Evolutionary conservation across 1,284 basidiomycete genomes (phyloP), one percentile per base, ranked within the genome.

Genomic region (Coniferiporia sulphurascens): DNA sequence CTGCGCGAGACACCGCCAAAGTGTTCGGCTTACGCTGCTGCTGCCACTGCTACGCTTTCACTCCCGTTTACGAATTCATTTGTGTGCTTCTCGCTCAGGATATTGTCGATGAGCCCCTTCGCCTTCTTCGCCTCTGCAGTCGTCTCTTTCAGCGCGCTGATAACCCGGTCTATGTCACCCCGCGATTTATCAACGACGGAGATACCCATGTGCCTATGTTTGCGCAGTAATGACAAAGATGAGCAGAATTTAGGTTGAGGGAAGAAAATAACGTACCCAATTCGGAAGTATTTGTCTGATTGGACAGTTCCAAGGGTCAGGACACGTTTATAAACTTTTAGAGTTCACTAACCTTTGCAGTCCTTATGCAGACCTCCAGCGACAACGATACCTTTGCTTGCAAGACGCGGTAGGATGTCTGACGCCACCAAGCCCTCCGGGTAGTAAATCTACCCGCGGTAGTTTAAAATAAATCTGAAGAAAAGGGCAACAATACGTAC

Each of bases 331-430:
- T 70, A 60, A 5, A 5, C 5, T 55, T 27, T 19, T 59, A 41
- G 19, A 36, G 58, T 74, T 66, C 32, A 68, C 63, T 65, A 69
- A 85, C 92, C 89, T 80, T 94, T 97, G 74, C 91, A 86, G 43
- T 82, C 83, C 67, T 89, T 85, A 75, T 98, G 93, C 65, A 99
- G 74, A 27, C 96, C 96, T 50, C 89, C 95, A 38, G 96, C 94
- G 46, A 94, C 85, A 44, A 98, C 82, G 59, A 99, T 79, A 53
- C 85, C 87, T 66, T 82, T 84, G 68, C 83, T 78, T 32, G 77
- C 75, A 46, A 95, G 76, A 54, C 83, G 81, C 17, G 89, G 89
- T 52, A 96, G 65, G 27, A 97, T 73, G 66, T 95, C 91, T 8
- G 82, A 73, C 1, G 91, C 87, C 17, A 74, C 73, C 19, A 94